phyloP scores from a whole-genome alignment of 2,329 filamentous ascomycete species.

The Aureobasidium sp. region DNA sequence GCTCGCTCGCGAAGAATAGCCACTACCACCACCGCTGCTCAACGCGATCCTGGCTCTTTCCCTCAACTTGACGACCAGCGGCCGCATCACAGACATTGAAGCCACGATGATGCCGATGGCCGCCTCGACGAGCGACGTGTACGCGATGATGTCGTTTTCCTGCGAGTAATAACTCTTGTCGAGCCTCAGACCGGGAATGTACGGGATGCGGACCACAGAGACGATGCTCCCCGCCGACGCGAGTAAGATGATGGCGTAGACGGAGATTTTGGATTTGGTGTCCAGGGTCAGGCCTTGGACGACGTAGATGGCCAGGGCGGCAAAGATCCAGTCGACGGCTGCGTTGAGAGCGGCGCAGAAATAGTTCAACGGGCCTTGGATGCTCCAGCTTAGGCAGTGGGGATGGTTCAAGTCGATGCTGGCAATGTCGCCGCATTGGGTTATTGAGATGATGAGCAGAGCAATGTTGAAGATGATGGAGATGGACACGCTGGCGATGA shows the following conservation, averaged over 20 bases:
- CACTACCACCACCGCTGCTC: no score
- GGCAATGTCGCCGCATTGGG: conserved; percentile 16
- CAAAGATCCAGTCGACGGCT: conserved; percentile 17
- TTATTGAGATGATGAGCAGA: conserved; percentile 16
- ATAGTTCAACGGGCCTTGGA: conserved; percentile 16
- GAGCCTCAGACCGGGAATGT: conserved; percentile 8
- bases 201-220: conserved; percentile 14
- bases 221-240: conserved; percentile 15
- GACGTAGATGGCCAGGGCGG: conserved; percentile 11
- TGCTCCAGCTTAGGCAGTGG: conserved; percentile 16
- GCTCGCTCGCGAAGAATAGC: no score
- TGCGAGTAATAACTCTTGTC: conserved; percentile 13
- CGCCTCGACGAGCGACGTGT: conserved; percentile 15
- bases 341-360: conserved; percentile 16
- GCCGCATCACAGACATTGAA: conserved; percentile 14
- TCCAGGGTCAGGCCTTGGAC: conserved; percentile 7
- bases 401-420: background rate
- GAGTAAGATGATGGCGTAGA: conserved; percentile 12
- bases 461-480: conserved; percentile 13
- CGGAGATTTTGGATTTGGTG: background rate
- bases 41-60: background rate
- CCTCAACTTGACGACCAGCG: background rate
- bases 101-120: conserved; percentile 17
- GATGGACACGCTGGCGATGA: conserved; percentile 10
- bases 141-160: conserved; percentile 12